phyloP scores from a whole-genome alignment of 2,329 filamentous ascomycete genomes.

The Metarhizium sp. region DNA sequence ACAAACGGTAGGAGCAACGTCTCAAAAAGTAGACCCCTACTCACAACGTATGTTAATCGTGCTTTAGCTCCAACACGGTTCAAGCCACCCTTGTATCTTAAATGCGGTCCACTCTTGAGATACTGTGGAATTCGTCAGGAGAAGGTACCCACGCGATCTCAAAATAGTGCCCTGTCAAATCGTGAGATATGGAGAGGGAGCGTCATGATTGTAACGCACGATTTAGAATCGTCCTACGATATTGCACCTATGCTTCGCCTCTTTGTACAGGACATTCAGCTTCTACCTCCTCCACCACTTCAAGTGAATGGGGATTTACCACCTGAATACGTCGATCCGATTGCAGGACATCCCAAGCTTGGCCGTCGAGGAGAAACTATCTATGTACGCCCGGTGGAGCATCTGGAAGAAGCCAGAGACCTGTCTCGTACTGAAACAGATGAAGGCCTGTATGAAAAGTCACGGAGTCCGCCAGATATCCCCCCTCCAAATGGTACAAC shows the following conservation, averaged over 20 bases:
- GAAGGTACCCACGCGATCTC: slow-evolving; percentile 26
- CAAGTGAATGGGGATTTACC: slow-evolving; percentile 58
- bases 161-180: slow-evolving; percentile 29
- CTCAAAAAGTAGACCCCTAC: not conserved
- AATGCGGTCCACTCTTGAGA: slow-evolving; percentile 81
- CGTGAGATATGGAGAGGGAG: slow-evolving; percentile 86
- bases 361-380: slow-evolving; percentile 77
- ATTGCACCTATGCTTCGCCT: slow-evolving; percentile 70
- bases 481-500: slow-evolving; percentile 28
- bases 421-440: slow-evolving; percentile 73
- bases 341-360: slow-evolving; percentile 79
- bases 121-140: slow-evolving; percentile 77
- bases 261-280: slow-evolving; percentile 77
- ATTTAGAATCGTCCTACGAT: slow-evolving; percentile 73
- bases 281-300: slow-evolving; percentile 68
- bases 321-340: slow-evolving; percentile 79
- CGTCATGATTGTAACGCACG: slow-evolving; percentile 89
- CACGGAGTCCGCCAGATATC: slow-evolving; percentile 42
- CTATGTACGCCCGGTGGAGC: slow-evolving; percentile 83
- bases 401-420: slow-evolving; percentile 69
- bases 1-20: slow-evolving; percentile 35
- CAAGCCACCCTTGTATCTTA: slow-evolving; percentile 73
- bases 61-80: slow-evolving; percentile 56
- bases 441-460: slow-evolving; percentile 70
- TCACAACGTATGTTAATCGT: slow-evolving; percentile 7